Evolutionary conservation across 805 yeast genomes (phyloP), one percentile per base, ranked within the genome.

Genomic region (Kazachstania psychrophila): DNA sequence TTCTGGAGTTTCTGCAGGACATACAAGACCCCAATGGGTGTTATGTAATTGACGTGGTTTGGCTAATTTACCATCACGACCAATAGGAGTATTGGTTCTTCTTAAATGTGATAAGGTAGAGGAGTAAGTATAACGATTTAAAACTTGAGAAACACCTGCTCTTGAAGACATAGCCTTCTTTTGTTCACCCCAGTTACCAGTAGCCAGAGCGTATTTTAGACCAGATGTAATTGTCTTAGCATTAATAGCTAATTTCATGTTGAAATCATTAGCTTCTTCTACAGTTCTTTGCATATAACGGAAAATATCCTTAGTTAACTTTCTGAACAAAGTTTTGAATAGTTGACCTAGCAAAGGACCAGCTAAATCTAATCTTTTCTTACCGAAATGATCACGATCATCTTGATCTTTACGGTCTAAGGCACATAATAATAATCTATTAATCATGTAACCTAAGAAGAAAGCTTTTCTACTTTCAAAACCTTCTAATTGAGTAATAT

Each of bases 161-260:
- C 95, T 80, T 14, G 96, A 79, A 43, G 92, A 79, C 98, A 92
- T 92, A 11, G 97, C 96, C 63, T 92, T 92, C 79, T 88, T 89
- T 62, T 92, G 99, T 65, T 92, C 99, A 69, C 99, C 98, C 99
- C 99, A 92, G 68, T 92, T 92, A 72, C 99, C 99, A 12, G 99
- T 92, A 37, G 99, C 99, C 56, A 92, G 72, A 27, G 98, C 92
- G 65, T 92, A 92, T 60, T 94, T 84, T 64, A 92, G 74, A 60
- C 99, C 99, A 43, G 94, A 89, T 26, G 99, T 92, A 52, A 92
- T 86, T 3, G 97, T 92, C 49, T 88, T 88, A 13, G 96, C 86
- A 67, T 92, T 89, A 48, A 92, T 96, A 27, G 98, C 98, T 55
- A 92, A 74, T 36, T 94, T 87, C 67, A 92, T 74, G 60, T 89